Conservation (phyloP, 208 protist species). For the Phytomonas sp. region DNA sequence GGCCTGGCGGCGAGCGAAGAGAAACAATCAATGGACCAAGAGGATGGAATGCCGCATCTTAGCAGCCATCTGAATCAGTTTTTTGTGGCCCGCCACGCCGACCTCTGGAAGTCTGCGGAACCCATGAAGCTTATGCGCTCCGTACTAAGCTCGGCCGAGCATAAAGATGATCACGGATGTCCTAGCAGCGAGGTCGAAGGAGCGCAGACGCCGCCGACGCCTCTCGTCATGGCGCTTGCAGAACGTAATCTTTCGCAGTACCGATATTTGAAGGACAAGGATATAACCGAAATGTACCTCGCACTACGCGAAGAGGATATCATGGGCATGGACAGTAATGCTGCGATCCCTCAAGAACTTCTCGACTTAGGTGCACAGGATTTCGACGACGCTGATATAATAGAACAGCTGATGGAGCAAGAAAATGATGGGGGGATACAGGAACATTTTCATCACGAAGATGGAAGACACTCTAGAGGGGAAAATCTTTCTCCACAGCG, state of each 20-base stretch:
- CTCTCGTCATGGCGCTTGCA: background rate
- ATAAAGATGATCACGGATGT: background rate
- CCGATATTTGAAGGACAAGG: background rate
- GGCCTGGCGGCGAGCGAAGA: background rate
- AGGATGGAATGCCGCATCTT: background rate
- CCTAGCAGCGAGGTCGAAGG: background rate
- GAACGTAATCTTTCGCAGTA: background rate
- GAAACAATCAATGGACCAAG: background rate
- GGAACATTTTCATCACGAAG: background rate
- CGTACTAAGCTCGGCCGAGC: background rate
- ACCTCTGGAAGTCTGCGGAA: slow-evolving; percentile 63
- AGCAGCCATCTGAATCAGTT: slow-evolving; percentile 23
- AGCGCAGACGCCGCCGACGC: background rate
- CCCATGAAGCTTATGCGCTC: slow-evolving; percentile 11
- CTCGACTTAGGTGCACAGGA: background rate
- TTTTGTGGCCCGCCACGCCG: slow-evolving; percentile 55
- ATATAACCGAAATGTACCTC: background rate
- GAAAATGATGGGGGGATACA: background rate
- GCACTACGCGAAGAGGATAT: background rate
- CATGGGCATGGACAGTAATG: background rate
- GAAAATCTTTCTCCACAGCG: background rate
- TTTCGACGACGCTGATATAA: background rate
- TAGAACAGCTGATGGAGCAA: background rate
- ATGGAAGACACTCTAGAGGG: background rate
- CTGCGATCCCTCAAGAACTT: background rate